Evolutionary conservation across 768 basidiomycete genomes (phyloP).

Genomic region (Asterophora parasitica): DNA sequence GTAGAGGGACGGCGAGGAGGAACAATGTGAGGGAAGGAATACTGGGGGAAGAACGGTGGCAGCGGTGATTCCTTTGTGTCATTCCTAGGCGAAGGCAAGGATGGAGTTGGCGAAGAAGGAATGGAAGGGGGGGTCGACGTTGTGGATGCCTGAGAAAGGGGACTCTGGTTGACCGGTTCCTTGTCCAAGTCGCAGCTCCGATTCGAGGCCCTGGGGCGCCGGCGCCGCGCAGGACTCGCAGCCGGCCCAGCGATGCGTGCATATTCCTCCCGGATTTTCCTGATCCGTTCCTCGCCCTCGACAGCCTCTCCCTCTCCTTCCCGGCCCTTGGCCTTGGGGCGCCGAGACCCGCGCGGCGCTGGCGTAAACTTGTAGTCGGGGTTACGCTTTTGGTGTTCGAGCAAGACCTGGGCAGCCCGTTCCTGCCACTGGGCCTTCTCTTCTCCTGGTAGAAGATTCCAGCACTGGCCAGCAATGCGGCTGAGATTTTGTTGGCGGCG

Average conservation of each 20-base stretch:
- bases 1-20: slow-evolving; percentile 30
- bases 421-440: slow-evolving; percentile 44
- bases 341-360: slow-evolving; percentile 29
- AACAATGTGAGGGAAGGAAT: slow-evolving; percentile 18
- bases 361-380: slow-evolving; percentile 65
- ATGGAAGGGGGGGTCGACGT: slow-evolving; percentile 8
- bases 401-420: slow-evolving; percentile 43
- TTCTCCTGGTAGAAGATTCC: slow-evolving; percentile 49
- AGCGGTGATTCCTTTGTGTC: slow-evolving; percentile 11
- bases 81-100: slow-evolving; percentile 12
- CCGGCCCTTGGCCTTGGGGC: slow-evolving; percentile 25
- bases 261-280: slow-evolving; percentile 31
- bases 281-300: slow-evolving; percentile 23
- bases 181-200: slow-evolving; percentile 13
- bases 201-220: slow-evolving; percentile 25
- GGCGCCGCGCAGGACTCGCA: slow-evolving; percentile 27
- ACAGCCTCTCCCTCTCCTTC: slow-evolving; percentile 11
- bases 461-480: slow-evolving; percentile 62
- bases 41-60: slow-evolving; percentile 21
- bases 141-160: slow-evolving; percentile 1
- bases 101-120: slow-evolving; percentile 15
- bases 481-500: slow-evolving; percentile 71
- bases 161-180: slow-evolving; percentile 2
- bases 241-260: slow-evolving; percentile 29
- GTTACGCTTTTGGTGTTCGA: slow-evolving; percentile 43